Percentiles rank a stretch among this genome's conserved stretches.
Evolutionary conservation across 495 filamentous ascomycete genomes (phyloP).

Genomic region (Articulospora tetracladia): DNA sequence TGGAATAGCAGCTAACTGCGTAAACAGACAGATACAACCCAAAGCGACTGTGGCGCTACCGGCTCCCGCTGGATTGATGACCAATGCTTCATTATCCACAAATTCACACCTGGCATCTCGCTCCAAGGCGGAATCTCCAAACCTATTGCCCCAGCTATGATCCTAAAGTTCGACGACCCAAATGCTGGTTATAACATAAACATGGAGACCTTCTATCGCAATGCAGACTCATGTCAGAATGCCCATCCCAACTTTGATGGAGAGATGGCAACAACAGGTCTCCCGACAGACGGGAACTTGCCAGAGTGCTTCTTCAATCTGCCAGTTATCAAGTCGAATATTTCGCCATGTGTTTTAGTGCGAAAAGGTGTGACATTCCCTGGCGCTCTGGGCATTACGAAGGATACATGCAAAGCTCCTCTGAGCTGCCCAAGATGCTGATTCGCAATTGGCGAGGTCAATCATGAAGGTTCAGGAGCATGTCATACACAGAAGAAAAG

Average conservation of each 20-base stretch:
- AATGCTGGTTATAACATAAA: background rate
- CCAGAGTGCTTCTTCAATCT: background rate
- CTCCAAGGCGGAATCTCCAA: background rate
- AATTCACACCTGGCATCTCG: background rate
- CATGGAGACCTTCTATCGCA: background rate
- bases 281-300: background rate
- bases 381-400: background rate
- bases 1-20: background rate
- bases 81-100: background rate
- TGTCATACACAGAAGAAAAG: too few relatives aligned
- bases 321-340: background rate
- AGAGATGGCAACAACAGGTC: background rate
- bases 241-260: background rate
- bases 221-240: background rate
- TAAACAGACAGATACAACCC: background rate
- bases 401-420: background rate
- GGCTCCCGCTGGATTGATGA: background rate
- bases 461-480: too few relatives aligned
- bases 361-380: background rate
- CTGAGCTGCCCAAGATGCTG: background rate
- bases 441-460: too few relatives aligned
- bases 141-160: background rate
- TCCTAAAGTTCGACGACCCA: background rate
- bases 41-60: background rate
- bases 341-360: background rate